Evolutionary conservation across 2,329 filamentous ascomycete species (phyloP).

Genomic region (Arthrocladium fulminans): DNA sequence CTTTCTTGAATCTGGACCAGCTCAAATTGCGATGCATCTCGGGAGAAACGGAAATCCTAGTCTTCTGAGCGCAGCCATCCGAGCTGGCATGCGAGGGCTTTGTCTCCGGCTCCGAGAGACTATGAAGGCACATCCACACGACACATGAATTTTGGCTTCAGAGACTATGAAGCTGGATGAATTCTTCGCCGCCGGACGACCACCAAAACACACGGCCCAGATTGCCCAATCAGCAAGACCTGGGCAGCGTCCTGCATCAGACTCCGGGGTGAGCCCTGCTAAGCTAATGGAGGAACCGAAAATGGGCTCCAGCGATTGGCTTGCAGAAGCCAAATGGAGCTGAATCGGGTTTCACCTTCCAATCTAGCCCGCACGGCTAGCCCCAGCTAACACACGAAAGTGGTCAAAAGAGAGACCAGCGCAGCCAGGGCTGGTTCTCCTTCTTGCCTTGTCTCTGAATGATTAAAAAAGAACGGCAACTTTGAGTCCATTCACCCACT

Average conservation of each 20-base stretch:
- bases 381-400: not conserved
- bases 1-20: constrained; percentile 61
- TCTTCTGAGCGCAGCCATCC: constrained; percentile 14
- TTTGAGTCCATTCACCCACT: not conserved
- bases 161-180: no score
- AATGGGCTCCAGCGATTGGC: not conserved
- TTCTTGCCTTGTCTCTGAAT: not conserved
- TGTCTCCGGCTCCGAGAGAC: no score
- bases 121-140: not conserved
- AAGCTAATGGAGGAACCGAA: not conserved
- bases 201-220: not conserved
- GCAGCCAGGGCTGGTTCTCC: not conserved
- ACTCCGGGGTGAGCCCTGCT: not conserved
- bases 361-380: not conserved
- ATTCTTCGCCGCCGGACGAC: no score
- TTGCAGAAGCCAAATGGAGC: not conserved
- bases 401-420: not conserved
- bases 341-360: constrained; percentile 4
- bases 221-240: not conserved
- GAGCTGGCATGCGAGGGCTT: not conserved
- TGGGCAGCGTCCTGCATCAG: not conserved
- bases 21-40: constrained; percentile 34
- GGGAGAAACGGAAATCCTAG: constrained; percentile 14
- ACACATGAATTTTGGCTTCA: no score
- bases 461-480: not conserved